These are phyloP conservation scores for Sideroxylon spinosum DNA, from an alignment of 179 eudicot genomes.

Conservation along the genomic window DNA sequence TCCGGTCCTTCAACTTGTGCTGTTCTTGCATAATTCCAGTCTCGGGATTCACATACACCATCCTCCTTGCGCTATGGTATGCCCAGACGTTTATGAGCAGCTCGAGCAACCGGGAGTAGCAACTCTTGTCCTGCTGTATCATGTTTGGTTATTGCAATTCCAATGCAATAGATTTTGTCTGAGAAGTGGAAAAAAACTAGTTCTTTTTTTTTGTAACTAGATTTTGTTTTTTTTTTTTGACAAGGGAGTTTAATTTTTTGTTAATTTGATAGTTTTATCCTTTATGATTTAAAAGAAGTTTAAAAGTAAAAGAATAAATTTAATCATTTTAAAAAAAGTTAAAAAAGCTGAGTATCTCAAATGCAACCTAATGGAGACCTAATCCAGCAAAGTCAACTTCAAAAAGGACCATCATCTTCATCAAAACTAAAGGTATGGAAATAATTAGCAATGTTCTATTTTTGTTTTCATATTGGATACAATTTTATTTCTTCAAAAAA, in stretches of 20 bases:
- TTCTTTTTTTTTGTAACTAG: too few relatives aligned
- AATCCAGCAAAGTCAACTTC: neutral
- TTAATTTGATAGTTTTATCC: too few relatives aligned
- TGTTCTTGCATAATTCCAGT: slow-evolving; percentile 74
- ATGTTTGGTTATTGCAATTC: neutral
- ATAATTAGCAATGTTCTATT: neutral
- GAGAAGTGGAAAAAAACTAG: too few relatives aligned
- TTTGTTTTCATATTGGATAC: neutral
- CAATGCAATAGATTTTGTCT: too few relatives aligned
- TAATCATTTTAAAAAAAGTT: too few relatives aligned
- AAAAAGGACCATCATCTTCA: neutral
- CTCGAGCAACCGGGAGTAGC: slow-evolving; percentile 87
- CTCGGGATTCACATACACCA: slow-evolving; percentile 69
- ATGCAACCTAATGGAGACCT: neutral
- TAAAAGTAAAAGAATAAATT: too few relatives aligned
- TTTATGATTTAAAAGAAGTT: too few relatives aligned
- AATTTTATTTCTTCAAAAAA: neutral
- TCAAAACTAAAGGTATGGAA: neutral
- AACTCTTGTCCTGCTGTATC: slow-evolving; percentile 69
- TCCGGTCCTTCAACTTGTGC: slow-evolving; percentile 54
- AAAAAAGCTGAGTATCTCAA: too few relatives aligned
- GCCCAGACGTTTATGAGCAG: slow-evolving; percentile 87
- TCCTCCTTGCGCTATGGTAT: slow-evolving; percentile 73
- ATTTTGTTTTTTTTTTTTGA: too few relatives aligned
- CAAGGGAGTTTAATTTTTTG: too few relatives aligned